Base-by-base conservation (phyloP, 2,329 filamentous ascomycete genomes). In the Akanthomyces muscarius region DNA sequence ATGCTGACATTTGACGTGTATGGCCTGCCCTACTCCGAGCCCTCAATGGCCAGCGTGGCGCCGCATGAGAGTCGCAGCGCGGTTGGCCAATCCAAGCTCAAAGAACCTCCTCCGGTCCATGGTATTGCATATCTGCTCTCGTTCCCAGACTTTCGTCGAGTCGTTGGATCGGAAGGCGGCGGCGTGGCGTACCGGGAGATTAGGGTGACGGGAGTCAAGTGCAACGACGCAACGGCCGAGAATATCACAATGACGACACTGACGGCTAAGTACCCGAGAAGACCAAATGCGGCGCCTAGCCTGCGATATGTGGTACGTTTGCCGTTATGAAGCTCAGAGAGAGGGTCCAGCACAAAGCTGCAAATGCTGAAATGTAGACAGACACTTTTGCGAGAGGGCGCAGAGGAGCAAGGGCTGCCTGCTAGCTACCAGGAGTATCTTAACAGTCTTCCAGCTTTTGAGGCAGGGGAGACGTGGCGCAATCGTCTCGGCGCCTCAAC, bases 141-240 rank as follows among this genome's bases (percentile, higher is more conserved):
- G 18, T 33, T 14, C 48, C 23, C 48, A 25, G 48, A 52, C 48
- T 52, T 28, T n/a, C 23, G 21, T 33, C 23, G 23, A 25, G 21
- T 52, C 23, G 48, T 52, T 33, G 28, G 28, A 52, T 28, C 23
- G 23, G 48, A 52, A 33, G 48, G 48, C 21, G 48, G 48, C 48
- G 48, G 48, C 28, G 21, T 33, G 48, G 48, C 48, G 48, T 52
- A 52, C 48, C 48, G 48, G 23, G 48, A 52, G 48, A 52, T 52
- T n/a, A 33, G 7, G 23, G 28, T 52, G 21, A 33, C 48, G 23
- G 48, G 28, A 16, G 48, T 52, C 23, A 25, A 28, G 23, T 33
- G 48, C 48, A 18, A 52, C 13, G 48, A 52, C 48, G 48, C 48
- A 25, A 52, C 48, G 48, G 48, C 48, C 23, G 48, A 33, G 21